Evolutionary conservation across 352 stramenopile species (phyloP).

Genomic region (Phytophthora sansomeana): DNA sequence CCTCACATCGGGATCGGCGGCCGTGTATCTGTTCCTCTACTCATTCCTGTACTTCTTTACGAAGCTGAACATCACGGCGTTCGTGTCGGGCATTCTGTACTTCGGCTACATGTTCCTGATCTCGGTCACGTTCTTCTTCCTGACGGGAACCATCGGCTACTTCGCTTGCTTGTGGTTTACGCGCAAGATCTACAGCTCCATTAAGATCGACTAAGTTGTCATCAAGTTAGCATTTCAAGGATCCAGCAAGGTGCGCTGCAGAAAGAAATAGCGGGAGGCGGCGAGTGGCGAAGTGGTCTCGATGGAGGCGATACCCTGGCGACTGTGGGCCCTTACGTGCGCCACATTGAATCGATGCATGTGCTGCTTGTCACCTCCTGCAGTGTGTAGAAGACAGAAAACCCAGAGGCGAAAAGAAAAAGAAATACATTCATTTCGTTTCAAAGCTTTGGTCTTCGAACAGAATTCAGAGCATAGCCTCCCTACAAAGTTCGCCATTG

Average conservation of each 20-base stretch:
- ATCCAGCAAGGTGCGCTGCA: constrained; percentile 17
- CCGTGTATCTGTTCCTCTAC: constrained; percentile 99
- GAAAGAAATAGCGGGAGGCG: constrained; percentile 21
- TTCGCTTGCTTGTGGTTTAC: constrained; percentile 99
- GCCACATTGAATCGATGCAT: constrained; percentile 16
- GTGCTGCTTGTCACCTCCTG: constrained; percentile 17
- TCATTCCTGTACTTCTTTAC: constrained; percentile 98
- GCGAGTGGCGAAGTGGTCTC: constrained; percentile 11
- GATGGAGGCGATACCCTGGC: constrained; percentile 2
- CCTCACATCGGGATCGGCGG: constrained; percentile 95
- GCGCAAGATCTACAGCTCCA: constrained; percentile 98
- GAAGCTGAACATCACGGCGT: constrained; percentile 97
- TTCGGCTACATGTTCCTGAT: constrained; percentile 99
- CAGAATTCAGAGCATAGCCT: not conserved
- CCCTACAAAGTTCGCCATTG: constrained; percentile 83
- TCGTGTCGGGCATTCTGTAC: constrained; percentile 96
- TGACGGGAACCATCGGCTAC: constrained; percentile 97
- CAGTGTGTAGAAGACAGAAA: constrained; percentile 39
- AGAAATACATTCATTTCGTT: constrained; percentile 41
- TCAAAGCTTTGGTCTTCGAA: constrained; percentile 11
- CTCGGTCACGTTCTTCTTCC: constrained; percentile 97
- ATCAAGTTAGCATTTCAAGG: constrained; percentile 33
- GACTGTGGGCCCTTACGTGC: not conserved
- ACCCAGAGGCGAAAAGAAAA: constrained; percentile 34
- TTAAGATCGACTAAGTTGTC: constrained; percentile 92